Percentiles rank a stretch among this genome's conserved stretches.
Conservation (phyloP, 1,139 yeast genomes). For the Kluyveromyces sp. region DNA sequence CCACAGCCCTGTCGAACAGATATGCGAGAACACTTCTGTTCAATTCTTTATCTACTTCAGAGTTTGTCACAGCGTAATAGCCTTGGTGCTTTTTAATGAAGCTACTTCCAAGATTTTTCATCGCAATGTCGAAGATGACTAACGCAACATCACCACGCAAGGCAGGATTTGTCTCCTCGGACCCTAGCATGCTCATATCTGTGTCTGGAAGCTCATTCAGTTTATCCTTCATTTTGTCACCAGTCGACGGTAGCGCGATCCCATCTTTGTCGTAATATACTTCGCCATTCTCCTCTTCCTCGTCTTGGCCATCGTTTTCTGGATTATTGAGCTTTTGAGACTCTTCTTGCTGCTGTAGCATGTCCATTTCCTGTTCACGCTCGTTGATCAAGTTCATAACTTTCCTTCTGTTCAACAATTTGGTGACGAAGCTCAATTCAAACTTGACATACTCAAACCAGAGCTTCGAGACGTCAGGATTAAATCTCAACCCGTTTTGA, state of each 20-base stretch:
- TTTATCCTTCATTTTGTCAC: conserved; percentile 52
- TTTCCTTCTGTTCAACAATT: conserved; percentile 74
- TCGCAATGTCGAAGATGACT: conserved; percentile 69
- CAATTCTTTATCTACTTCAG: conserved; percentile 23
- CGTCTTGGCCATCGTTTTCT: conserved; percentile 22
- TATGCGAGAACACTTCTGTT: conserved; percentile 28
- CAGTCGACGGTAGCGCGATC: conserved; percentile 44
- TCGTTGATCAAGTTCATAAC: conserved; percentile 73
- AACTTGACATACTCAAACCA: conserved; percentile 87
- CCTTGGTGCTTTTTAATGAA: conserved; percentile 30
- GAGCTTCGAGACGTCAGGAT: conserved; percentile 60
- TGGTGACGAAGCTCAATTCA: conserved; percentile 79
- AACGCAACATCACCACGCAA: conserved; percentile 83
- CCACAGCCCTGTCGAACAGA: conserved; percentile 39
- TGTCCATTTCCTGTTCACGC: conserved; percentile 47
- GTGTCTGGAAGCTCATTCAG: conserved; percentile 77
- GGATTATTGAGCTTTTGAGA: conserved; percentile 40
- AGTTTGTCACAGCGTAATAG: conserved; percentile 24
- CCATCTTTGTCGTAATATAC: conserved; percentile 36
- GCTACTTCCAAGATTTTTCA: conserved; percentile 40
- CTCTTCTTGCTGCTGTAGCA: conserved; percentile 33
- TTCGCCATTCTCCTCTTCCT: conserved; percentile 25
- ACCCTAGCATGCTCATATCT: conserved; percentile 79
- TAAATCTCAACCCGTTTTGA: conserved; percentile 80
- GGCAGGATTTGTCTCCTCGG: conserved; percentile 82